These are phyloP conservation scores for Trichoderma sp. DNA, from an alignment of 2,329 filamentous ascomycete species.

Conservation along the genomic window DNA sequence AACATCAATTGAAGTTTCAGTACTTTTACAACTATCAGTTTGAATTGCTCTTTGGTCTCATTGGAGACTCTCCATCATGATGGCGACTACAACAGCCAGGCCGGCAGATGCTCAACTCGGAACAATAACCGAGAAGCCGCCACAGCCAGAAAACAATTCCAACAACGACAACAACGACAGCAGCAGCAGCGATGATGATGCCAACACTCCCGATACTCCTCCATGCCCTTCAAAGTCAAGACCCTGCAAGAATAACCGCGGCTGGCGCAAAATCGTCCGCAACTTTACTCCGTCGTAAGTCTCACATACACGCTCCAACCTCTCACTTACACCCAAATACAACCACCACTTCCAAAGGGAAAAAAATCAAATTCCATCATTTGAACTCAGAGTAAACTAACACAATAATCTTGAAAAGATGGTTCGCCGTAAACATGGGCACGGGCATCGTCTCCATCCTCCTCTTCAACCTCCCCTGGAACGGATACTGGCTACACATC, in stretches of 20 bases:
- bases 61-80: background rate
- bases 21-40: background rate
- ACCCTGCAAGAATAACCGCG: constrained; percentile 36
- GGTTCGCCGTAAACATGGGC: constrained; percentile 64
- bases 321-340: background rate
- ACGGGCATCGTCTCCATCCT: constrained; percentile 66
- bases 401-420: constrained; percentile 34
- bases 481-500: constrained; percentile 55
- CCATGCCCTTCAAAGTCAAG: constrained; percentile 15
- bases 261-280: constrained; percentile 47
- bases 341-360: background rate
- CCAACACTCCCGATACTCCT: background rate
- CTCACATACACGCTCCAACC: background rate
- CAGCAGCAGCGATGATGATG: background rate
- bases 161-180: background rate
- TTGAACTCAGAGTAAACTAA: background rate
- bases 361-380: background rate
- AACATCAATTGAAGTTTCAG: background rate
- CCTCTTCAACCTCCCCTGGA: constrained; percentile 60
- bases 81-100: constrained; percentile 6
- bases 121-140: background rate
- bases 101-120: background rate
- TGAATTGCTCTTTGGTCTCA: background rate
- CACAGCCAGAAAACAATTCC: constrained; percentile 17
- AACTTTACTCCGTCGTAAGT: constrained; percentile 56